These are phyloP conservation scores for Phoenix roebelenii DNA, from an alignment of 176 grass and related monocot genomes.

Conservation along the genomic window DNA sequence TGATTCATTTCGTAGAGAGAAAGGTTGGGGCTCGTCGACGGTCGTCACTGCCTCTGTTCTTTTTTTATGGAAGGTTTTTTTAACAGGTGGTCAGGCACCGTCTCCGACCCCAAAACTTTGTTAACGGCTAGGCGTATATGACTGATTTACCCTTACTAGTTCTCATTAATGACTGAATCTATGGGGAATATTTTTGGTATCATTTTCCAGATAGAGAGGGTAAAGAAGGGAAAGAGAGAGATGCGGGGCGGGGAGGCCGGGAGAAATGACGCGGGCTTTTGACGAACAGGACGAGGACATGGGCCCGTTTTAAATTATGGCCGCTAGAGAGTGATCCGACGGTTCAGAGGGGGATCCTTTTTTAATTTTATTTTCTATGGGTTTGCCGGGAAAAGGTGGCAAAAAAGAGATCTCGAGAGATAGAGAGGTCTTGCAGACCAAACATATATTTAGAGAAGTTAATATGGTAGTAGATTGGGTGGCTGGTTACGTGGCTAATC, in stretches of 20 bases:
- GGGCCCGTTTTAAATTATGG: slow-evolving; percentile 22
- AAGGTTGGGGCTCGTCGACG: no score
- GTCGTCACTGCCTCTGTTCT: no score
- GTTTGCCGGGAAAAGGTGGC: no score
- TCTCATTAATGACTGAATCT: background rate
- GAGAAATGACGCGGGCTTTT: slow-evolving; percentile 10
- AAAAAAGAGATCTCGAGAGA: no score
- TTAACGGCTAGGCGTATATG: slow-evolving; percentile 12
- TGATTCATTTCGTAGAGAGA: no score
- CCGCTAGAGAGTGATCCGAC: slow-evolving; percentile 33
- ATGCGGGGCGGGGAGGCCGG: background rate
- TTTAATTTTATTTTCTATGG: background rate
- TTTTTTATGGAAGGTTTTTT: slow-evolving; percentile 22
- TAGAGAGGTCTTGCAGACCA: no score
- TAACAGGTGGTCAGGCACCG: slow-evolving; percentile 18
- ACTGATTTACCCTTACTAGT: background rate
- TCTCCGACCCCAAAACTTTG: background rate
- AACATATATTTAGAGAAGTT: no score
- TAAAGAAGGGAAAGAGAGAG: background rate
- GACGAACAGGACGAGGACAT: background rate
- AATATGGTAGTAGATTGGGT: no score
- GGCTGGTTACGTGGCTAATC: no score
- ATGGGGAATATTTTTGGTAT: slow-evolving; percentile 5
- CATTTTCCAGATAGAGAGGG: slow-evolving; percentile 6
- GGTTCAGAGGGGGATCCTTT: background rate